Conservation (phyloP, 1,139 yeast genomes). For the Yamadazyma diddensiae region DNA sequence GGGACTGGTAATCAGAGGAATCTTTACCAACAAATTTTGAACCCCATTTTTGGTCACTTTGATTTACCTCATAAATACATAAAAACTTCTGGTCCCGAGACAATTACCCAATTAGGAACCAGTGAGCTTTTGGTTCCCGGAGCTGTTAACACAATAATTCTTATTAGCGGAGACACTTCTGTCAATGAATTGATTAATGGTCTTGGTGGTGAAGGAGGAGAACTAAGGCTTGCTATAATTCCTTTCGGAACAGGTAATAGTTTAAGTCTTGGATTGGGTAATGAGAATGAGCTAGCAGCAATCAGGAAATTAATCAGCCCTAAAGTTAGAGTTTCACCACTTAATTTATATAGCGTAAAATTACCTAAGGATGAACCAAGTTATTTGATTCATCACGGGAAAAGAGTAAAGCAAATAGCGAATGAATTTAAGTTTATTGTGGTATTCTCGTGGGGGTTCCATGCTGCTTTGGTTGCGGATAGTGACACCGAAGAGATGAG, state of each 20-base stretch:
- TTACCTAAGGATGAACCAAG: constrained; percentile 52
- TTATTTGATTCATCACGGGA: constrained; percentile 22
- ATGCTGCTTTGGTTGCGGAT: constrained; percentile 79
- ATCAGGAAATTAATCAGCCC: constrained; percentile 18
- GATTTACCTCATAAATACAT: constrained; percentile 35
- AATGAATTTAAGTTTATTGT: constrained; percentile 50
- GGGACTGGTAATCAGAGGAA: constrained; percentile 52
- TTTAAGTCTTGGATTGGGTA: constrained; percentile 59
- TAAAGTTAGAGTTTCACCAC: constrained; percentile 20
- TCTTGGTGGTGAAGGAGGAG: constrained; percentile 5
- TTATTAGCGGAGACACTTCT: constrained; percentile 86
- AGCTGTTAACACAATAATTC: constrained; percentile 42
- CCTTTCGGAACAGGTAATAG: constrained; percentile 93
- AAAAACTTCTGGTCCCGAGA: constrained; percentile 31
- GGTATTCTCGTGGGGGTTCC: constrained; percentile 83
- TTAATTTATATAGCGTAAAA: constrained; percentile 52
- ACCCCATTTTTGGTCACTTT: constrained; percentile 43
- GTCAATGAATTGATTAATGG: constrained; percentile 71
- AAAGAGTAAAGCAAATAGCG: constrained; percentile 10
- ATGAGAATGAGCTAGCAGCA: constrained; percentile 33
- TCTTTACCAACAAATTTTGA: constrained; percentile 39
- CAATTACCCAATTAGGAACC: constrained; percentile 25
- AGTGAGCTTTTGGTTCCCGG: constrained; percentile 5
- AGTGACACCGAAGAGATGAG: constrained; percentile 70
- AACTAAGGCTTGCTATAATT: constrained; percentile 44